Base-by-base conservation (phyloP, 2,329 filamentous ascomycete species). In the Cladophialophora exuberans region DNA sequence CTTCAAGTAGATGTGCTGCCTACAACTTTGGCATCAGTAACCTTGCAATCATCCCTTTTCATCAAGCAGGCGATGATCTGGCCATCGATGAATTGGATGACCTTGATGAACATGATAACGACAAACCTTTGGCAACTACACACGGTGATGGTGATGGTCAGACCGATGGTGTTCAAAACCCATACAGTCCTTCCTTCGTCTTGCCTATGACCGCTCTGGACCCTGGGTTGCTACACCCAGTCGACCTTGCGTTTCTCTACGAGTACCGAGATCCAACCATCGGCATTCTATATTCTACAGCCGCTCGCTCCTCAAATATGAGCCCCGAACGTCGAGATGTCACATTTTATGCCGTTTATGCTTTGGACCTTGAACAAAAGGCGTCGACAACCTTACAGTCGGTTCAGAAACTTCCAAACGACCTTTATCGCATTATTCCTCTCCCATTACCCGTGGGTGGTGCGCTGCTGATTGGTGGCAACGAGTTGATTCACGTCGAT, bases 231-330 rank as follows among this genome's bases (percentile, higher is more conserved):
- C 84, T 93, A 57, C 89, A 96, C 72, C 91, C 93, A 44, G 85
- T 97, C 67, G 90, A 96, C 69, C 83, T 99, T 67, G 87, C 89
- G 52, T 99, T 99, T 72, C 78, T 99, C 62, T 84, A 97, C 79
- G 93, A 97, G 76, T 99, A 99, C 73, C 87, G 94, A 71, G 94
- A 97, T 73, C 93, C 94, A 10, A 99, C 94, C 0, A 96, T 99
- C 75, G 94, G 93, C 53, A 92, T 99, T 57, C 79, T 99, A 36
- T 94, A 90, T 42, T 89, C 92, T 1, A 86, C 85, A 48, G 77
- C 84, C 60, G 80, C 86, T 30, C 84, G 87, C 11, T 92, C 91
- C n/a, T 79, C 81, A 52, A 86, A 89, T 2, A 77, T 97, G 49
- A 73, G 86, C 22, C 75, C 81, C 60, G 88, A 91, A 66, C 83